These are phyloP conservation scores for Suillus lakei DNA, from an alignment of 768 basidiomycete species.

Conservation along the genomic window DNA sequence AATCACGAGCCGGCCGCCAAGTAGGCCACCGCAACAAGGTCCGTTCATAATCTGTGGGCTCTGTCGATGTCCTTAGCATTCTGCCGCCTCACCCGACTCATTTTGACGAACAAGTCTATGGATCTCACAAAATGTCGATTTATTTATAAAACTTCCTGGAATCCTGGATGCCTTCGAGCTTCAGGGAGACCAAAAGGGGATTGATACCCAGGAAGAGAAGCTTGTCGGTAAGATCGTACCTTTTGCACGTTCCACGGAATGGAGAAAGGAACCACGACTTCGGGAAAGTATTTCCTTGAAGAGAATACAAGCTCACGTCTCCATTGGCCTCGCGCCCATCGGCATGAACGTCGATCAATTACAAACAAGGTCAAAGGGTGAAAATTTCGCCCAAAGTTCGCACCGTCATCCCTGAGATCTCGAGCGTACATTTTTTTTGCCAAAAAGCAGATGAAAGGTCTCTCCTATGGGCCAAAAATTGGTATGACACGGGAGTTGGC, in stretches of 20 bases:
- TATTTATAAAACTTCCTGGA: neutral
- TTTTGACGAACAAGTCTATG: neutral
- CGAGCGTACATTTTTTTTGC: constrained; percentile 16
- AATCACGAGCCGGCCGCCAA: neutral
- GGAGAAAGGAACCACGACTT: constrained; percentile 4
- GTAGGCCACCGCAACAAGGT: neutral
- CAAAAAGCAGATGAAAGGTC: constrained; percentile 15
- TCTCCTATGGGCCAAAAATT: constrained; percentile 8
- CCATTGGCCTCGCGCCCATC: constrained; percentile 11
- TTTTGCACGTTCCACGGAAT: constrained; percentile 13
- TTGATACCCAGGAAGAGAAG: constrained; percentile 8
- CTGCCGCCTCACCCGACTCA: neutral
- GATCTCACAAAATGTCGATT: constrained; percentile 8
- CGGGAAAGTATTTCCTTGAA: constrained; percentile 6
- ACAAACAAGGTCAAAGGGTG: constrained; percentile 7
- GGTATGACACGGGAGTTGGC: constrained; percentile 18
- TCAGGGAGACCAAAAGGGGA: neutral
- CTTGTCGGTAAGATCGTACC: constrained; percentile 12
- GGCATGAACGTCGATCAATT: constrained; percentile 16
- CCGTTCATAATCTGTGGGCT: neutral
- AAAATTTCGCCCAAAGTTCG: constrained; percentile 10
- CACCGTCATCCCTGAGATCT: constrained; percentile 9
- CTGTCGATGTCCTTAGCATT: neutral
- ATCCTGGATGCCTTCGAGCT: neutral
- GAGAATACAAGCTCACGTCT: constrained; percentile 4